Evolutionary conservation across 2,329 filamentous ascomycete species (phyloP).

Genomic region (Coniochaeta ligniaria): DNA sequence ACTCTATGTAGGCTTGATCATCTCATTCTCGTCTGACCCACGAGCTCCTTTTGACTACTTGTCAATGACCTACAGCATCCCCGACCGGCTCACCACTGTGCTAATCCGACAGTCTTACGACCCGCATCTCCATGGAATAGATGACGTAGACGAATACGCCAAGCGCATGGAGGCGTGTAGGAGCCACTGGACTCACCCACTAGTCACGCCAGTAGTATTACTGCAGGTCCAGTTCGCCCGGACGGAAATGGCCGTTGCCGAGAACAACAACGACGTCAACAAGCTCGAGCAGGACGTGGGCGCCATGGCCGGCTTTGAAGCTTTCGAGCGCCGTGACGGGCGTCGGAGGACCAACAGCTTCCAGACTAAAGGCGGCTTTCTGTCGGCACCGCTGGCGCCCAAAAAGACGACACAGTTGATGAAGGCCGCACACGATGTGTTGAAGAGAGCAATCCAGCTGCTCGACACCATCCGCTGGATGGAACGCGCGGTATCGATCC

Average conservation of each 20-base stretch:
- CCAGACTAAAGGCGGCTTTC: conserved; percentile 12
- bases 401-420: conserved; percentile 39
- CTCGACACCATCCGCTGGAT: conserved; percentile 40
- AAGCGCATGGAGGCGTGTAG: conserved; percentile 35
- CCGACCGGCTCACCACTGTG: conserved; percentile 29
- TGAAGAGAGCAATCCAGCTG: conserved; percentile 36
- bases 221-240: conserved; percentile 37
- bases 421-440: conserved; percentile 38
- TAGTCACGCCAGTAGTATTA: conserved; percentile 36
- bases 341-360: conserved; percentile 10
- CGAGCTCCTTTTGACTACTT: conserved; percentile 38
- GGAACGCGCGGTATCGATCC: conserved; percentile 35
- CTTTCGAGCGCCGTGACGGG: conserved; percentile 10
- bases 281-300: conserved; percentile 34
- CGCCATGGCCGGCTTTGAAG: conserved; percentile 31
- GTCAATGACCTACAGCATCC: conserved; percentile 36
- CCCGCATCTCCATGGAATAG: conserved; percentile 29
- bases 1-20: conserved; percentile 25
- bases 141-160: conserved; percentile 38
- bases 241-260: conserved; percentile 34
- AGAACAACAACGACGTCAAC: conserved; percentile 34
- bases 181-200: conserved; percentile 36
- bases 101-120: conserved; percentile 36
- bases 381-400: conserved; percentile 7
- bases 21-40: conserved; percentile 36